Evolutionary conservation across 2,329 filamentous ascomycete genomes (phyloP), one percentile per base, ranked within the genome.

Genomic region (Colletotrichum cordylinicola): DNA sequence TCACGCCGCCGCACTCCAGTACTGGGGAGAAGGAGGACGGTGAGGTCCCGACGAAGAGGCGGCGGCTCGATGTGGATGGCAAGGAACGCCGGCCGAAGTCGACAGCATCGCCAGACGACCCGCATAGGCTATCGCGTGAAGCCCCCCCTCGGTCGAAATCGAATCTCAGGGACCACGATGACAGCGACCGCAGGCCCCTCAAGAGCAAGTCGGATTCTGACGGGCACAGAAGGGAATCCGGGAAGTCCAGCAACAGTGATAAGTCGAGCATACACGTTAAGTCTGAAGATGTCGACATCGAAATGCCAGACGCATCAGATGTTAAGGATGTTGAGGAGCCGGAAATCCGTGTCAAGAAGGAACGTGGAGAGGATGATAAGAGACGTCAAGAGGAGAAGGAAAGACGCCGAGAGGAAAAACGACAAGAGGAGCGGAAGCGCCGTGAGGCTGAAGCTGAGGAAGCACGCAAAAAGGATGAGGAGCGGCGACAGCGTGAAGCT

Each of bases 261-360:
- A 89, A 88, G 79, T 81, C 83, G 18, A 88, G 85, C 70, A 90
- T 91, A n/a, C 87, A 88, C 64, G 89, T 92, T 55, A 91, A 91
- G 78, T 89, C 89, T 1, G 90, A 92, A 76, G 90, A 91, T 70
- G 81, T 84, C 2, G 91, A 92, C 70, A 81, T 90, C 10, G 89
- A 90, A 24, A 92, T 92, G 90, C 84, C 83, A 3, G 90, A 92
- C 77, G 87, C 85, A 3, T 83, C 83, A 58, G 79, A 79, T 15
- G 79, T 80, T 6, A 81, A 81, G 52, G 80, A 80, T 21, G 76
- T 72, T 4, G 82, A 80, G 21, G 82, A 82, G 10, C 78, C 78
- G 7, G 82, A 83, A 33, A 77, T 79, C 6, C 83, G 80, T 66
- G 48, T 81, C 16, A 80, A 84, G 39, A 86, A 82, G 73, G 85